Evolutionary conservation across 345 rosid genomes (phyloP), one percentile per base, ranked within the genome.

Genomic region (Lagerstroemia speciosa): DNA sequence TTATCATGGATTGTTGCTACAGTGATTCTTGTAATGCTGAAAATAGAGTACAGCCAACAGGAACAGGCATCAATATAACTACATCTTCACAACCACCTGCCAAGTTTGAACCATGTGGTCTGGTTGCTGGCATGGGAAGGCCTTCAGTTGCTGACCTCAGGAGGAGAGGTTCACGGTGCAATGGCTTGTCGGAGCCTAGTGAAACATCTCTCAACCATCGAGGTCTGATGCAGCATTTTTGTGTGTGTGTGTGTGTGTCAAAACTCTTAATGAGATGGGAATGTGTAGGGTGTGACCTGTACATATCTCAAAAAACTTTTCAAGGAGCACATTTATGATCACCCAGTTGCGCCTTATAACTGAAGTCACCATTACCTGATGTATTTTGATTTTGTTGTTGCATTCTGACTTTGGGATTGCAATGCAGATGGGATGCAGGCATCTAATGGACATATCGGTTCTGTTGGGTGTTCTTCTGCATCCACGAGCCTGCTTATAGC

Each of bases 81-180:
- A 72, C 79, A 66, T 71, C 73, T 60, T 60, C 65, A n/a, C 81
- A 71, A 64, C 30, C 36, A 17, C 64, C 75, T 29, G 9, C 36
- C 19, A 72, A 63, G 52, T 48, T 70, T 61, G 81, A 80, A 64
- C 27, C 81, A 65, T 29, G 72, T 19, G 68, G 76, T 81, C 11
- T 58, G 1, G 76, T 76, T 45, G 71, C 73, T 66, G 16, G 78
- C 61, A 27, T 70, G 33, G 80, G 77, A 29, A 78, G 77, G 66
- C 67, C 74, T 62, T 71, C 86, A 41, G 73, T 79, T 83, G 86
- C 79, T 71, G 83, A 80, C 52, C 71, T 78, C 53, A 82, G 78
- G 36, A 27, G 34, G 34, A 58, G 34, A 58, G 34, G 63, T 30
- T 30, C 63, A 58, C 63, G 29, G 63, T 29, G 27, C 33, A 78